Evolutionary conservation across 164 flowering plant species (phyloP), one percentile per base, ranked within the genome.

Genomic region (Umbellularia californica): DNA sequence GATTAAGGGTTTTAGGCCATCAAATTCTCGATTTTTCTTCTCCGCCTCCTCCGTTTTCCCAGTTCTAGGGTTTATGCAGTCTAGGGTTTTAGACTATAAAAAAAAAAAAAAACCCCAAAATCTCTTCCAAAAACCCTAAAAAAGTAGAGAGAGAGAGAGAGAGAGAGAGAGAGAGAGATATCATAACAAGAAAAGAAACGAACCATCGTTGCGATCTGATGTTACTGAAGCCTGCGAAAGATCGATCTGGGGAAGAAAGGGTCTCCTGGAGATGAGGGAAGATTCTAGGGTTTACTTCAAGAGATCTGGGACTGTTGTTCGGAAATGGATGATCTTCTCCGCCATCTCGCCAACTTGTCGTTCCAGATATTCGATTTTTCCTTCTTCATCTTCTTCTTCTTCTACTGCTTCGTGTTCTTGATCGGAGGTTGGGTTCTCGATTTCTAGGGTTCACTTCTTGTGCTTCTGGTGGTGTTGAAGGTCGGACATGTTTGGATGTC

Each of bases 241-340:
- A 19, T 69, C 55, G 47, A n/a, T 41, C 24, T 10, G 71, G 10
- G 55, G 55, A 41, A 69, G 27, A 41, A 47, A 3, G 17, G 71
- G 71, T 11, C 71, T 69, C 23, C 17, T 41, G 24, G 71, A 17
- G 15, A 22, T 24, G 27, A 69, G 71, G 23, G 71, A 69, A 69
- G 71, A 69, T 41, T 41, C 55, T 9, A 69, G 71, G 55, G 71
- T 47, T 69, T 69, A 22, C 71, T 20, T 47, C 27, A 69, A 15
- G 1, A 20, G 55, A 19, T 69, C 55, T 2, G 71, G 71, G 14
- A 69, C 25, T 17, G 71, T 47, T 3, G 22, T 19, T 20, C 71
- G 71, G 28, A 69, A 50, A 47, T 69, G 52, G 55, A 69, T 51
- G 23, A 69, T 50, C 47, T 20, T 41, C 55, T 69, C 50, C 5